phyloP scores from a whole-genome alignment of 306 rosid genomes.

The Castanospermum australe region DNA sequence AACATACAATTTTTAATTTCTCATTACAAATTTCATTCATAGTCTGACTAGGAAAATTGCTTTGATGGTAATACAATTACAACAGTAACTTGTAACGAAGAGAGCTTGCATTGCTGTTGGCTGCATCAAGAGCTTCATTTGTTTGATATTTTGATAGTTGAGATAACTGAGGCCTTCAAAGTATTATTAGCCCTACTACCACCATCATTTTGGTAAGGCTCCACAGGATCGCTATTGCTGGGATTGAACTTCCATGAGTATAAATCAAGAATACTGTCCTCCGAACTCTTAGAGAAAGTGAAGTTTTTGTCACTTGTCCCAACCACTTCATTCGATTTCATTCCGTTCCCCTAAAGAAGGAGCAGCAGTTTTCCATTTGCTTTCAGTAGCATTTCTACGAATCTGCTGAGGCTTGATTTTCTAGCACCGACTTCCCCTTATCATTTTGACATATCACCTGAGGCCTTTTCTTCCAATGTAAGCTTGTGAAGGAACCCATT shows the following conservation, averaged over 20 bases:
- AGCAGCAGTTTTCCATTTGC: slow-evolving; percentile 59
- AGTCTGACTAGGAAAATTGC: too few relatives aligned
- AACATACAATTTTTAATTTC: too few relatives aligned
- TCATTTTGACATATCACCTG: slow-evolving; percentile 50
- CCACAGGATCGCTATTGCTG: slow-evolving; percentile 51
- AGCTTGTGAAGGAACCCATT: too few relatives aligned
- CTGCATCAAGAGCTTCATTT: too few relatives aligned
- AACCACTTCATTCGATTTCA: slow-evolving; percentile 44
- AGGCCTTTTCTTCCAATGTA: too few relatives aligned
- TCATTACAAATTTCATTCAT: too few relatives aligned
- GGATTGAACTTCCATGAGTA: slow-evolving; percentile 60
- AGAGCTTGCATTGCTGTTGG: too few relatives aligned
- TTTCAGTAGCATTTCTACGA: slow-evolving; percentile 48
- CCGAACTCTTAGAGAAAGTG: slow-evolving; percentile 47
- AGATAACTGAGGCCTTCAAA: slow-evolving; percentile 33
- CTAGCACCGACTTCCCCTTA: slow-evolving; percentile 46
- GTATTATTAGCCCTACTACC: neutral
- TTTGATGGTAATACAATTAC: too few relatives aligned
- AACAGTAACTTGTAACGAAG: too few relatives aligned
- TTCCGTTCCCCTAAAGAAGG: slow-evolving; percentile 45
- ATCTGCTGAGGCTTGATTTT: slow-evolving; percentile 35
- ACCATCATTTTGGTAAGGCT: slow-evolving; percentile 36
- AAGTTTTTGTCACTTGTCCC: too few relatives aligned
- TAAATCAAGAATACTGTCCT: slow-evolving; percentile 57
- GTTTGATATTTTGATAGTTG: slow-evolving; percentile 33